Percentiles rank a stretch among this genome's conserved stretches.
Conservation (phyloP, 257 asterid genomes). For the Fraxinus americana region DNA sequence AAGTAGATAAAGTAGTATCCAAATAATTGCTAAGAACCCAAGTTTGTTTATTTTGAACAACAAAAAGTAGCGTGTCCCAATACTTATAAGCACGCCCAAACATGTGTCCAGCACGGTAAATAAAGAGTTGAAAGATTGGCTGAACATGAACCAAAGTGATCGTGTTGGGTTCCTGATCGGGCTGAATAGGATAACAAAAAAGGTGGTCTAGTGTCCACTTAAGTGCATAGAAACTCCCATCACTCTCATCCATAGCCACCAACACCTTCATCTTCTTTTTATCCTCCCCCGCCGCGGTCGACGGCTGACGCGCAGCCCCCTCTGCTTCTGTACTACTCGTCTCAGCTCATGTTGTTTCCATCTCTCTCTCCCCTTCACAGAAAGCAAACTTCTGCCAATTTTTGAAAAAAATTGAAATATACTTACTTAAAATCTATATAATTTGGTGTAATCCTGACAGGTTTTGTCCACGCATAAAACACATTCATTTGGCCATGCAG, state of each 20-base stretch:
- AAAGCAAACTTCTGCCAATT: not conserved
- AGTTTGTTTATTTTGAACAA: too few relatives aligned
- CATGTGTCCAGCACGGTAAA: not conserved
- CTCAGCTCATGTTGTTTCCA: not conserved
- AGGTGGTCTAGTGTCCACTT: slow-evolving; percentile 58
- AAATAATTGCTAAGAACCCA: too few relatives aligned
- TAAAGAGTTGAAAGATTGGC: slow-evolving; percentile 48
- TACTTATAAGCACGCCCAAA: too few relatives aligned
- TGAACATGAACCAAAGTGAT: slow-evolving; percentile 57
- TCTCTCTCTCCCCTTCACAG: not conserved
- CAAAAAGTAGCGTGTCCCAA: too few relatives aligned
- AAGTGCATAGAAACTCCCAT: slow-evolving; percentile 61
- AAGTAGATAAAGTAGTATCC: too few relatives aligned
- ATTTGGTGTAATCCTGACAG: not conserved
- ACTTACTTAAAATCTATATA: too few relatives aligned
- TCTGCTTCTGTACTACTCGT: slow-evolving; percentile 23
- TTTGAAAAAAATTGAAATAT: too few relatives aligned
- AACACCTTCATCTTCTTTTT: slow-evolving; percentile 38
- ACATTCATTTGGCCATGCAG: too few relatives aligned
- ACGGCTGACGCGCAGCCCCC: slow-evolving; percentile 23
- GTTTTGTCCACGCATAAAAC: not conserved
- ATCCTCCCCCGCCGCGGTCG: not conserved
- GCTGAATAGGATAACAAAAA: slow-evolving; percentile 8
- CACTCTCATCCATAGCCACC: slow-evolving; percentile 69
- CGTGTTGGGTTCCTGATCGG: slow-evolving; percentile 19